Conservation (phyloP, 768 basidiomycete species). For the Pisolithus sp. region DNA sequence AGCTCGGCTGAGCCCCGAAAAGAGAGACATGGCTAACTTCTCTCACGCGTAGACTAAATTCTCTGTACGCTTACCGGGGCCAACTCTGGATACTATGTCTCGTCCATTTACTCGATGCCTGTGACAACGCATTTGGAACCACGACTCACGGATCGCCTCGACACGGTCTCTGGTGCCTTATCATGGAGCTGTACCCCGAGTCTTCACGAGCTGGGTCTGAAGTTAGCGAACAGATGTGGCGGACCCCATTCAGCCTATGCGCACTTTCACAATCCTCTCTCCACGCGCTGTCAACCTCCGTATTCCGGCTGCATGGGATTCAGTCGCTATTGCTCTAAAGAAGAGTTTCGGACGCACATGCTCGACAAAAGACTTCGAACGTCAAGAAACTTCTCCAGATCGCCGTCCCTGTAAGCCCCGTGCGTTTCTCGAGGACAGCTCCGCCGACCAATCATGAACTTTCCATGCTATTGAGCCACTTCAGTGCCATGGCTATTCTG, state of each 20-base stretch:
- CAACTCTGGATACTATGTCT: slow-evolving; percentile 72
- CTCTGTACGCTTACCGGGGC: too few species aligned
- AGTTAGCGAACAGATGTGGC: slow-evolving; percentile 69
- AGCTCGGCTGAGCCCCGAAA: too few species aligned
- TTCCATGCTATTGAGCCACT: slow-evolving; percentile 78
- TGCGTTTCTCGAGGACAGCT: too few species aligned
- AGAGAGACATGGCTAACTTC: too few species aligned
- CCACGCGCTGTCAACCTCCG: slow-evolving; percentile 38
- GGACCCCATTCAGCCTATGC: slow-evolving; percentile 58
- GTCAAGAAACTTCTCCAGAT: too few species aligned
- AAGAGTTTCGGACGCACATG: too few species aligned
- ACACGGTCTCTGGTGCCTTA: slow-evolving; percentile 42
- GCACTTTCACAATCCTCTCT: slow-evolving; percentile 74
- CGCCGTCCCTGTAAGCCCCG: too few species aligned
- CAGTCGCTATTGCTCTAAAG: too few species aligned
- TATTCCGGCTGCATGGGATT: slow-evolving; percentile 52
- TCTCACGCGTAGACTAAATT: too few species aligned
- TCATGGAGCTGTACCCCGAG: slow-evolving; percentile 31
- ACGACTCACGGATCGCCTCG: slow-evolving; percentile 7
- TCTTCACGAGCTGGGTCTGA: slow-evolving; percentile 30
- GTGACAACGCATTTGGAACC: slow-evolving; percentile 12
- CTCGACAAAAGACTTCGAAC: too few species aligned
- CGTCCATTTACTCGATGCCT: slow-evolving; percentile 45
- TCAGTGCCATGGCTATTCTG: slow-evolving; percentile 64
- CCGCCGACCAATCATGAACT: slow-evolving; percentile 48